phyloP scores from a whole-genome alignment of 306 rosid genomes.

The Fragaria ananassa region DNA sequence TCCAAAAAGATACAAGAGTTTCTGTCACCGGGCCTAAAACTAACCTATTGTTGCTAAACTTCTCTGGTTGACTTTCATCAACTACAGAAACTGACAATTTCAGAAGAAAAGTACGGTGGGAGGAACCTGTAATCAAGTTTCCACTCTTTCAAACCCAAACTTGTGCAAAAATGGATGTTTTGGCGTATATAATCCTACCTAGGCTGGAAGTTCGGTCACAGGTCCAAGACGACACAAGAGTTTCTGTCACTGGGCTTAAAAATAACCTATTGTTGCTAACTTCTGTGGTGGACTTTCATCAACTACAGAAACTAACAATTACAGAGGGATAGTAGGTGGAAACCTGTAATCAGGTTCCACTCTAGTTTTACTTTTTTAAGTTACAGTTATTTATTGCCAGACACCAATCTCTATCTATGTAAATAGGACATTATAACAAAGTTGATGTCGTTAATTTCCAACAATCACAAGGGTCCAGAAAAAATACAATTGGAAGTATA shows the following conservation, averaged over 20 bases:
- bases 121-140: neutral
- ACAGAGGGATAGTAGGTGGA: neutral
- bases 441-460: neutral
- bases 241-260: neutral
- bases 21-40: neutral
- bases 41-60: constrained; percentile 1
- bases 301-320: neutral
- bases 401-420: neutral
- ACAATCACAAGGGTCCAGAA: neutral
- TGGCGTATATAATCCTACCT: neutral
- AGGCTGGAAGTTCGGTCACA: neutral
- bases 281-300: neutral
- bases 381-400: neutral
- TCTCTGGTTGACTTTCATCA: neutral
- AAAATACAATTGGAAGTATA: neutral
- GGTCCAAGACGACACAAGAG: neutral
- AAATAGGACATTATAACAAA: neutral
- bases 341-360: constrained; percentile 3
- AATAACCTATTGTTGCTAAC: neutral
- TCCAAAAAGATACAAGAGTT: neutral
- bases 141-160: neutral
- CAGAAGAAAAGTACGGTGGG: neutral
- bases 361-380: too few relatives aligned
- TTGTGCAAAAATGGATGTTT: neutral
- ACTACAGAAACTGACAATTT: neutral